Evolutionary conservation across 164 flowering plant genomes (phyloP), one percentile per base, ranked within the genome.

Genomic region (Nymphaea thermarum): DNA sequence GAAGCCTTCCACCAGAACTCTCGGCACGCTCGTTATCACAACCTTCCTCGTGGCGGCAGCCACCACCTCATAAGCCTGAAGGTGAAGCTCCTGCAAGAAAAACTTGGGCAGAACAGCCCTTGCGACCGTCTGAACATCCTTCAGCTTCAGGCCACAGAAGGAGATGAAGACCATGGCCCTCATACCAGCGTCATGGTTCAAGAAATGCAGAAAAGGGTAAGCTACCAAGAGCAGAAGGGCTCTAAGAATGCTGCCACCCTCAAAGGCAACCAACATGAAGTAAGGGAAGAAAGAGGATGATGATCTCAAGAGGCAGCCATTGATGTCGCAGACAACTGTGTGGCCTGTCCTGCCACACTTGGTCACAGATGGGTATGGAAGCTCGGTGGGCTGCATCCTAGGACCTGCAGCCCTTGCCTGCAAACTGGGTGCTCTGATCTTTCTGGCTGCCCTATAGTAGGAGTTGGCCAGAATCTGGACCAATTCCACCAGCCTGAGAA

Each of bases 41-140:
- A 86, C 79, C 55, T 44, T 80, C 55, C 47, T 77, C 67, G 70
- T 67, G 51, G 62, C 64, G 12, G 68, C 75, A 74, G 25, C 75
- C 70, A 87, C 68, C 55, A 73, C 65, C 66, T 83, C 81, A 69
- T 76, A 85, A 5, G 80, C 80, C 68, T 82, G 83, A 12, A 42
- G 7, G n/a, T 82, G 80, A 53, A 82, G 78, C 72, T 86, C 84
- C 66, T 84, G 85, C 14, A 86, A 64, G 67, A 84, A 84, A 41
- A 80, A 83, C 80, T 84, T 86, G 6, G 96, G 96, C 74, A 89
- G 68, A 64, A 92, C 96, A 10, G 96, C 83, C 60, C 89, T 83
- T 6, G 78, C 72, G 18, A 87, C 91, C 66, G 69, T 79, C 18
- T 84, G 83, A 79, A 93, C 76, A 65, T 77, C 81, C 70, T 82